Evolutionary conservation across 1,284 basidiomycete species (phyloP), one percentile per base, ranked within the genome.

Genomic region (Leucoagaricus sp.): DNA sequence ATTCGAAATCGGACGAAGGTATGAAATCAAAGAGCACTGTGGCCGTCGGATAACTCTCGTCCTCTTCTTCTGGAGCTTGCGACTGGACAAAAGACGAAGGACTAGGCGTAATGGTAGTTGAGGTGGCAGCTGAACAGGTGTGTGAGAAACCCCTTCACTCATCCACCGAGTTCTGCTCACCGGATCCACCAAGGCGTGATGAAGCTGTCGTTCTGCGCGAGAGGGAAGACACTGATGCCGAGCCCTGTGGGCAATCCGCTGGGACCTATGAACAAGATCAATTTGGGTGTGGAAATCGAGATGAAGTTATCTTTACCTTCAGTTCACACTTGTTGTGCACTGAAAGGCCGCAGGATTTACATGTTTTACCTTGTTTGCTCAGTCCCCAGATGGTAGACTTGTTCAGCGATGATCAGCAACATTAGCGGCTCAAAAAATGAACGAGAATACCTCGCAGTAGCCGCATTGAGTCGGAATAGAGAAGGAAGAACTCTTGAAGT

Each of bases 301-400:
- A 13, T 8, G 49, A 34, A 41, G 49, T 45, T 34, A 55, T 26
- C 44, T 26, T 42, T 55, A 88, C 91, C 83, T 93, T 94, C 45
- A 93, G 69, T 66, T 93, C 92, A 68, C 92, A 94, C 69, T 90
- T 93, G 45, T 82, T 75, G 68, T 93, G 92, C 15, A 92, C 89
- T n/a, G 87, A 87, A 56, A 93, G 70, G 1, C 84, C 83, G 67
- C 92, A 94, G n/a, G 76, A 71, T 67, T 81, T 87, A 72, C 92
- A 93, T 6, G 85, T 89, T 71, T 92, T 89, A 26, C 92, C 91
- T 65, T 91, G 89, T 68, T 91, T 92, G 67, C 84, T 89, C 34
- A 93, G 72, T 21, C 91, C 92, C 91, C 91, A 93, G 23, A 94
- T 91, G 1, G 86, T 87, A 3, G 85, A 79, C 87, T 91, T 44